Evolutionary conservation across 169 alveolate species (phyloP).

Genomic region (Pseudocohnilembus persalinus): DNA sequence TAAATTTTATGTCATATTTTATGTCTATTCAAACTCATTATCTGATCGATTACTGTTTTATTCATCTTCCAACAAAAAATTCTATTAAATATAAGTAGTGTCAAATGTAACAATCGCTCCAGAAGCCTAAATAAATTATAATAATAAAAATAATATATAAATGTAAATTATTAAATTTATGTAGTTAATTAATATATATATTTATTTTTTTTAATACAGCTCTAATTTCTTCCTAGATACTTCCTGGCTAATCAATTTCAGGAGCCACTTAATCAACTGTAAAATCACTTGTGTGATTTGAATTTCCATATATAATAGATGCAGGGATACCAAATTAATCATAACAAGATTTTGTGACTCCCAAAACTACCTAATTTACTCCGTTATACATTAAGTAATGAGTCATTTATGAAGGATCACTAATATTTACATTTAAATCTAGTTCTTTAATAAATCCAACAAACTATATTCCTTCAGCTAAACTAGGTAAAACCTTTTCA

Average conservation of each 20-base stretch:
- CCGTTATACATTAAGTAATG: conserved; percentile 32
- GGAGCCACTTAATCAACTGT: conserved; percentile 42
- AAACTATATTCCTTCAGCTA: conserved; percentile 35
- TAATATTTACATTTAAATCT: conserved; percentile 1
- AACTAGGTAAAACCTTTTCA: conserved; percentile 27
- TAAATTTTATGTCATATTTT: neutral
- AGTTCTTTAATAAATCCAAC: conserved; percentile 45
- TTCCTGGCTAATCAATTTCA: conserved; percentile 30
- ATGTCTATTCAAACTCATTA: neutral
- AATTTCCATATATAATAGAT: conserved; percentile 43
- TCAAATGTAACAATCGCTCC: conserved; percentile 7
- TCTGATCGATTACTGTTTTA: neutral
- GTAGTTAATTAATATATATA: neutral
- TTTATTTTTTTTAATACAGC: neutral
- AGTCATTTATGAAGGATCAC: conserved; percentile 16
- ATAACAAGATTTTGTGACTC: conserved; percentile 39
- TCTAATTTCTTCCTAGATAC: conserved; percentile 24
- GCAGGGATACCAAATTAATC: conserved; percentile 48
- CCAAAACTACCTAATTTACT: conserved; percentile 23
- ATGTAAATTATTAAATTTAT: too few species aligned
- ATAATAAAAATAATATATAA: too few species aligned
- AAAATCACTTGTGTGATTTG: conserved; percentile 37
- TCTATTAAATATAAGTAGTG: conserved; percentile 20
- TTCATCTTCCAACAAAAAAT: conserved; percentile 22
- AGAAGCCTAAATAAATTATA: neutral